Evolutionary conservation across 495 filamentous ascomycete genomes (phyloP).

Genomic region (Hypoxylon crocopeplum): DNA sequence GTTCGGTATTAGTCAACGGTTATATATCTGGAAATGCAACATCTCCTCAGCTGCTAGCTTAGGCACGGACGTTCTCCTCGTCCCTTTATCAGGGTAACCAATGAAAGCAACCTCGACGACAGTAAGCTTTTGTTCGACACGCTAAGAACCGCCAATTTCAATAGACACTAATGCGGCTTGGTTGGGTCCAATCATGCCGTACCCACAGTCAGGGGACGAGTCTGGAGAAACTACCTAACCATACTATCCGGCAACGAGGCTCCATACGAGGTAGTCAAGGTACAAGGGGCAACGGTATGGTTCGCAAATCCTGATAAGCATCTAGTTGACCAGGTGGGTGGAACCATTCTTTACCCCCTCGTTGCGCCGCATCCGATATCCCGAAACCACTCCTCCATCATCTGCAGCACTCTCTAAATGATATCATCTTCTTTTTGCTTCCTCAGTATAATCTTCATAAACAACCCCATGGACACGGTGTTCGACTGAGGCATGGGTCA

Average conservation of each 20-base stretch:
- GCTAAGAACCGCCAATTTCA: not conserved
- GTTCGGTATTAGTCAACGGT: slow-evolving; percentile 9
- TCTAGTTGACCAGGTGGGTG: not conserved
- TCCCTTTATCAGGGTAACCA: not conserved
- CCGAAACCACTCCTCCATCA: not conserved
- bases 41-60: not conserved
- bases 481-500: slow-evolving; percentile 6
- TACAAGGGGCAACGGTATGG: no score
- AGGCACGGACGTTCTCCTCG: slow-evolving; percentile 1
- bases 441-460: not conserved
- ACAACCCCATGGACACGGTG: not conserved
- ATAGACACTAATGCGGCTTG: not conserved
- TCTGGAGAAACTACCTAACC: no score
- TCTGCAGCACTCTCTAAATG: not conserved
- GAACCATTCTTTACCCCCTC: slow-evolving; percentile 10
- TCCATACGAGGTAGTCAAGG: no score
- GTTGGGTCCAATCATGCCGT: slow-evolving; percentile 1
- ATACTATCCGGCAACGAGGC: slow-evolving; percentile 6
- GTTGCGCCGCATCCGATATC: slow-evolving; percentile 3
- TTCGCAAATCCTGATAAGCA: no score
- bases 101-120: slow-evolving; percentile 5
- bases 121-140: slow-evolving; percentile 1
- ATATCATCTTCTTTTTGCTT: no score
- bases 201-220: no score
- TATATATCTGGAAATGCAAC: slow-evolving; percentile 16